A percentile compares a stretch with the other conserved stretches of the same genome.
These are phyloP conservation scores for Pythium scleroteichum DNA, from an alignment of 352 stramenopile species.

Conservation along the genomic window DNA sequence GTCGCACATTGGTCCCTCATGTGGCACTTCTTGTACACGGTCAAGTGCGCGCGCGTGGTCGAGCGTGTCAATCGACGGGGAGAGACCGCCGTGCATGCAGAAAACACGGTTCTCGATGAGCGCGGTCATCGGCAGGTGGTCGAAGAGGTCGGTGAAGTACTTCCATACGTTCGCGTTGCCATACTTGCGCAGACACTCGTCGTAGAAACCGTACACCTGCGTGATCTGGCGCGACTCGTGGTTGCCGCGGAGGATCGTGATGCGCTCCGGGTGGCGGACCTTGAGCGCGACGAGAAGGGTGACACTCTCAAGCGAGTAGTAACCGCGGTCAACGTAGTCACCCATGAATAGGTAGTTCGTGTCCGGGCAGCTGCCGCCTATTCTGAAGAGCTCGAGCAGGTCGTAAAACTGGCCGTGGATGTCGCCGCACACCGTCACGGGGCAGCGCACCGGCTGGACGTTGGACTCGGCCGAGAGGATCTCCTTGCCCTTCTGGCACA, in stretches of 20 bases:
- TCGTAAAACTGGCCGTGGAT: slow-evolving; percentile 92
- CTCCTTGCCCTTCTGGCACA: slow-evolving; percentile 90
- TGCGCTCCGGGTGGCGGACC: slow-evolving; percentile 83
- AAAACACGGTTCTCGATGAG: slow-evolving; percentile 90
- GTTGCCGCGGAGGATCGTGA: slow-evolving; percentile 79
- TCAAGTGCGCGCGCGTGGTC: slow-evolving; percentile 84
- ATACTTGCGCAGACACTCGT: slow-evolving; percentile 74
- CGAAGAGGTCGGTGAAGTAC: slow-evolving; percentile 90
- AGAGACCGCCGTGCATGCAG: slow-evolving; percentile 89
- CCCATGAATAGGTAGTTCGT: slow-evolving; percentile 93
- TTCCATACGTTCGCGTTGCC: slow-evolving; percentile 90
- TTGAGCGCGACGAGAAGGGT: slow-evolving; percentile 84
- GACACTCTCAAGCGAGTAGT: slow-evolving; percentile 87
- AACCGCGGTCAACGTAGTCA: slow-evolving; percentile 89
- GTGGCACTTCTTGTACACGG: slow-evolving; percentile 85
- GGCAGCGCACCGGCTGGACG: slow-evolving; percentile 83
- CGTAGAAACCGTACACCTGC: slow-evolving; percentile 71
- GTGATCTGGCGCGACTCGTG: slow-evolving; percentile 64
- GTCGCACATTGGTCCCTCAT: slow-evolving; percentile 89
- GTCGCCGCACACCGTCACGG: slow-evolving; percentile 87
- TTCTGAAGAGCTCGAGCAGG: slow-evolving; percentile 87
- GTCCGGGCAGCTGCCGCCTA: slow-evolving; percentile 84
- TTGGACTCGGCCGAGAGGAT: slow-evolving; percentile 85
- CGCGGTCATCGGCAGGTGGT: slow-evolving; percentile 87
- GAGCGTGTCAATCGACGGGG: slow-evolving; percentile 86